Evolutionary conservation across 2,329 filamentous ascomycete species (phyloP).

Genomic region (Scopulariopsis brevicaulis): DNA sequence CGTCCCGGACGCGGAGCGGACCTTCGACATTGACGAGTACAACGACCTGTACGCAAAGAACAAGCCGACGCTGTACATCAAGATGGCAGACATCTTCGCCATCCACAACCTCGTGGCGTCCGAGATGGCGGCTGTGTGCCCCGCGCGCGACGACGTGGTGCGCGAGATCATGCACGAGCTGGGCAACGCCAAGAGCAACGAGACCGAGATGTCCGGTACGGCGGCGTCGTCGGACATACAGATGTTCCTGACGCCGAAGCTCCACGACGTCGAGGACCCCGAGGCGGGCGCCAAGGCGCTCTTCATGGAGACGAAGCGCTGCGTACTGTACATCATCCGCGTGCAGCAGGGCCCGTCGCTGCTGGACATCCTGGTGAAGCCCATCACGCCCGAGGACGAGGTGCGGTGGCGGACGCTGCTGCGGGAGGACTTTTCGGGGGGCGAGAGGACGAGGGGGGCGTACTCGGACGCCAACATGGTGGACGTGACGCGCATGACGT

Average conservation of each 20-base stretch:
- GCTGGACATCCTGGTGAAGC: conserved; percentile 91
- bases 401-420: conserved; percentile 76
- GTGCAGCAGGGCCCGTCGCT: conserved; percentile 86
- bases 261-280: conserved; percentile 84
- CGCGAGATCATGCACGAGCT: conserved; percentile 89
- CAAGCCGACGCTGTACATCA: conserved; percentile 97
- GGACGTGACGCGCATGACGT: conserved; percentile 82
- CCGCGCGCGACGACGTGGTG: conserved; percentile 75
- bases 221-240: conserved; percentile 74
- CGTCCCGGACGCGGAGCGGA: conserved; percentile 75
- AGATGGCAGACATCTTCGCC: conserved; percentile 94
- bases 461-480: conserved; percentile 83
- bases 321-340: conserved; percentile 93
- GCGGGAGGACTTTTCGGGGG: conserved; percentile 61
- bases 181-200: conserved; percentile 91
- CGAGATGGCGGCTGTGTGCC: conserved; percentile 68
- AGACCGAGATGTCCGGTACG: conserved; percentile 81
- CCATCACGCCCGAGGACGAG: conserved; percentile 78
- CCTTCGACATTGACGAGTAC: conserved; percentile 98
- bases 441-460: conserved; percentile 63
- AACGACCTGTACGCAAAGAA: conserved; percentile 95
- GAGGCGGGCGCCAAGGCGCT: conserved; percentile 85
- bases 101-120: conserved; percentile 81
- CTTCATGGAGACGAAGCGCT: conserved; percentile 97
- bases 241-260: conserved; percentile 78